Conservation (phyloP, 805 yeast genomes). For the Zygoascus bituminiphila region DNA sequence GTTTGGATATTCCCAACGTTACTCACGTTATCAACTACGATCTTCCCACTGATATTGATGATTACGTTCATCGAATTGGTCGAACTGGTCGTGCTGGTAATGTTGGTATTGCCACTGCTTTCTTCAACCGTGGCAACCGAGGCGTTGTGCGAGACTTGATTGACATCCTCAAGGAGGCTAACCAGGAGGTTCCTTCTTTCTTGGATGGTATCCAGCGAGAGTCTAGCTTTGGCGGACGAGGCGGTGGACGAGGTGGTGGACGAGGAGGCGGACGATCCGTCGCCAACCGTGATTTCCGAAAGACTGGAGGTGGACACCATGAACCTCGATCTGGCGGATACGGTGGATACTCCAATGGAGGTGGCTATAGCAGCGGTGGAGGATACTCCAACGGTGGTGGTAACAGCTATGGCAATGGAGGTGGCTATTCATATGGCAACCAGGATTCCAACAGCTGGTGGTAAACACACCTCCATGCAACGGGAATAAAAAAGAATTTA, state of each 20-base stretch:
- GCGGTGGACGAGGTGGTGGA: slow-evolving; percentile 46
- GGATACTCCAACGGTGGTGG: slow-evolving; percentile 5
- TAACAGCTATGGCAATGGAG: slow-evolving; percentile 16
- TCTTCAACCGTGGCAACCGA: slow-evolving; percentile 91
- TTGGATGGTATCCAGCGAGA: slow-evolving; percentile 75
- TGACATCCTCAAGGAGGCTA: slow-evolving; percentile 86
- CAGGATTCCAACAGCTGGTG: slow-evolving; percentile 16
- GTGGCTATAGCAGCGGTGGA: slow-evolving; percentile 21
- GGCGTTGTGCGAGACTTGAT: slow-evolving; percentile 81
- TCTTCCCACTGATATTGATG: slow-evolving; percentile 94
- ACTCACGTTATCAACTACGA: slow-evolving; percentile 97
- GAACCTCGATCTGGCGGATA: slow-evolving; percentile 15
- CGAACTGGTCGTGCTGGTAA: slow-evolving; percentile 99
- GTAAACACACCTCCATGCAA: slow-evolving; percentile 7
- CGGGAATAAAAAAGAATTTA: background rate
- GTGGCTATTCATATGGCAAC: slow-evolving; percentile 21
- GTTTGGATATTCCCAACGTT: slow-evolving; percentile 98
- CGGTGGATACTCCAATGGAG: slow-evolving; percentile 12
- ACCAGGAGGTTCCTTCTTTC: slow-evolving; percentile 94
- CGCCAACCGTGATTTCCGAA: slow-evolving; percentile 46
- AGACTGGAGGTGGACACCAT: slow-evolving; percentile 29
- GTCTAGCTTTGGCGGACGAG: slow-evolving; percentile 43
- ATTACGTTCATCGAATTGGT: slow-evolving; percentile 98
- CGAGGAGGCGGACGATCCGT: slow-evolving; percentile 34
- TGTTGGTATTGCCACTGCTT: slow-evolving; percentile 96